These are phyloP conservation scores for Penicillium oxalicum DNA, from an alignment of 2,329 filamentous ascomycete genomes.

Conservation along the genomic window DNA sequence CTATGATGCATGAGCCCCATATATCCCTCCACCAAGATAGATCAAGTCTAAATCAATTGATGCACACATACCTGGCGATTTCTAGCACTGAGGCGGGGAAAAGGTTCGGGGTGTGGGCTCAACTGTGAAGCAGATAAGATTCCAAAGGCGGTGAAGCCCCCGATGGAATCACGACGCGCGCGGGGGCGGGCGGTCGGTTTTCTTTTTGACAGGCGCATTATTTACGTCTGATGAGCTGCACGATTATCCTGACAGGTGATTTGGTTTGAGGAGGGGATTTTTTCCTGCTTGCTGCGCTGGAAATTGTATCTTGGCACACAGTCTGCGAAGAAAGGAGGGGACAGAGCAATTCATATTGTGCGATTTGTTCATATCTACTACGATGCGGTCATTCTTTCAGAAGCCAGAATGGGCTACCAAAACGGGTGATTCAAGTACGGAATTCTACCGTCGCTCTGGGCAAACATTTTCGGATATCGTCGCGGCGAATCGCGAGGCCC, in stretches of 20 bases:
- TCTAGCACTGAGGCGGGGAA: conserved; percentile 3
- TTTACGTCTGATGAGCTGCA: no score
- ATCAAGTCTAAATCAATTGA: no score
- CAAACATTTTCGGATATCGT: conserved; percentile 44
- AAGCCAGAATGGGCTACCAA: conserved; percentile 48
- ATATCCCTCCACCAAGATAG: no score
- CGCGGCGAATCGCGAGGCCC: conserved; percentile 35
- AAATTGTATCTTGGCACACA: no score
- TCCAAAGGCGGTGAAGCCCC: conserved; percentile 5
- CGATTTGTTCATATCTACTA: background rate
- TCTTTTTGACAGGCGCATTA: background rate
- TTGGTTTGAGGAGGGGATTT: no score
- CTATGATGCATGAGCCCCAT: no score
- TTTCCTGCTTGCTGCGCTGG: no score
- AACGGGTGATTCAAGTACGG: conserved; percentile 30
- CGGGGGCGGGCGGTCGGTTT: background rate
- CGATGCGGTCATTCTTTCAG: conserved; percentile 50
- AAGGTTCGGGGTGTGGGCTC: conserved; percentile 1
- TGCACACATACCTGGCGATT: conserved; percentile 1
- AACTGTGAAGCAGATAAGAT: conserved; percentile 1
- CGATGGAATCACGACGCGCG: background rate
- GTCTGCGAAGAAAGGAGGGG: no score
- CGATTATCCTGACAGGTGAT: no score
- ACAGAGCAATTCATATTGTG: no score
- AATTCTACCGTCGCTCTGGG: conserved; percentile 47